phyloP scores from a whole-genome alignment of 164 flowering plant genomes.

The Liriodendron chinense region DNA sequence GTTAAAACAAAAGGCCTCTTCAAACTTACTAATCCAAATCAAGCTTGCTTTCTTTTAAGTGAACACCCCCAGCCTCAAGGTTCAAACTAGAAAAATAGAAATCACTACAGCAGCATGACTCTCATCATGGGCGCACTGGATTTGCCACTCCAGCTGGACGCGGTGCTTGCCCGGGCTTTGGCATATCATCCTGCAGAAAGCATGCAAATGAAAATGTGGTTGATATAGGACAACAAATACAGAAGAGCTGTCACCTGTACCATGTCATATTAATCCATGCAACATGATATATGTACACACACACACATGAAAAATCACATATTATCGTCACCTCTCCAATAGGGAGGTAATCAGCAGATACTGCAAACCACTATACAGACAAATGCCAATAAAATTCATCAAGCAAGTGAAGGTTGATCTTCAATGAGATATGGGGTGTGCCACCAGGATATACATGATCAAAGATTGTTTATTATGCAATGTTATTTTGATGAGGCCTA shows the following conservation, averaged over 20 bases:
- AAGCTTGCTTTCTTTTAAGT: neutral
- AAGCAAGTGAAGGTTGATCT: too few relatives aligned
- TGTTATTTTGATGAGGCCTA: too few relatives aligned
- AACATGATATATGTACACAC: neutral
- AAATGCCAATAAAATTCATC: too few relatives aligned
- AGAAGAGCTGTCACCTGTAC: neutral
- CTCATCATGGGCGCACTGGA: conserved; percentile 15
- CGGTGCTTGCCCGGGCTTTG: conserved; percentile 32
- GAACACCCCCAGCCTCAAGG: too few relatives aligned
- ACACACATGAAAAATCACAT: neutral
- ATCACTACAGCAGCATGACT: neutral
- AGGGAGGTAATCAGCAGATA: too few relatives aligned
- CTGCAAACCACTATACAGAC: too few relatives aligned
- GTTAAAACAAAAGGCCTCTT: neutral
- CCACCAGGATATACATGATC: too few relatives aligned
- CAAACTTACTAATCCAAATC: neutral
- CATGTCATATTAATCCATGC: neutral
- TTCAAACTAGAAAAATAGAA: neutral
- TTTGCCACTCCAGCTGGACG: conserved; percentile 31
- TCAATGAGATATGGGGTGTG: too few relatives aligned
- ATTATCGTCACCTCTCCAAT: too few relatives aligned
- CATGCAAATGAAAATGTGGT: neutral
- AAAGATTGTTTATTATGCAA: too few relatives aligned
- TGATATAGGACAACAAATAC: neutral
- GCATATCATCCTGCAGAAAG: conserved; percentile 25